A percentile compares a stretch with the other conserved stretches of the same genome.
Conservation (phyloP, 2,329 filamentous ascomycete genomes). For the Talaromyces albobiverticillius region DNA sequence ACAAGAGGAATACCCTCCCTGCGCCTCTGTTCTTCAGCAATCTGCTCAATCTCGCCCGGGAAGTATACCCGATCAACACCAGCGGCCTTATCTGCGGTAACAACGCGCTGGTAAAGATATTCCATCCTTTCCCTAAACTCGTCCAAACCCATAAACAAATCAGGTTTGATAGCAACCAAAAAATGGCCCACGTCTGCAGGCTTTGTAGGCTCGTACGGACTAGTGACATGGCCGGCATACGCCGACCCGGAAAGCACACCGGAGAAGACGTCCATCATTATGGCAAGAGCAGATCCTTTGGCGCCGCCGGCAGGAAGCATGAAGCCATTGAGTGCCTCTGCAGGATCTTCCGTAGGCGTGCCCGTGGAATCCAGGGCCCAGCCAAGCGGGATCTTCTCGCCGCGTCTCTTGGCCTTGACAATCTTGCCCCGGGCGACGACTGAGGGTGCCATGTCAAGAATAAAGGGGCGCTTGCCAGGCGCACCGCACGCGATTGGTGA, state of each 20-base stretch:
- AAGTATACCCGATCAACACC: slow-evolving; percentile 57
- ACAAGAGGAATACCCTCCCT: slow-evolving; percentile 49
- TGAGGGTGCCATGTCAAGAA: slow-evolving; percentile 46
- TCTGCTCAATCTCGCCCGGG: slow-evolving; percentile 56
- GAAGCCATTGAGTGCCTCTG: slow-evolving; percentile 67
- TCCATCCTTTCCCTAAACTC: slow-evolving; percentile 64
- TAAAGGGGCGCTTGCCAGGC: slow-evolving; percentile 64
- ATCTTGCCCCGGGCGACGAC: slow-evolving; percentile 46
- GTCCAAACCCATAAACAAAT: slow-evolving; percentile 68
- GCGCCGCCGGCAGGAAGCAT: slow-evolving; percentile 85
- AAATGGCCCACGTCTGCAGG: slow-evolving; percentile 73
- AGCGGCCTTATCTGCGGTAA: slow-evolving; percentile 50
- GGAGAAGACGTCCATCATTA: slow-evolving; percentile 90
- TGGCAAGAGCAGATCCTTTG: slow-evolving; percentile 71
- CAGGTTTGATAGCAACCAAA: slow-evolving; percentile 67
- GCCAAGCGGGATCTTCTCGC: slow-evolving; percentile 45
- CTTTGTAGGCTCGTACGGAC: slow-evolving; percentile 69
- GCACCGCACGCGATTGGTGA: slow-evolving; percentile 73
- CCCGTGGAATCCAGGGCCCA: slow-evolving; percentile 76
- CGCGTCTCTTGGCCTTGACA: slow-evolving; percentile 41
- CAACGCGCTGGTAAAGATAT: slow-evolving; percentile 54
- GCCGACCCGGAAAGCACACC: slow-evolving; percentile 70
- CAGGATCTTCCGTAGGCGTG: slow-evolving; percentile 65
- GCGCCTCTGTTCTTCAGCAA: slow-evolving; percentile 42
- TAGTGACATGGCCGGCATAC: slow-evolving; percentile 73